Evolutionary conservation across 495 filamentous ascomycete species (phyloP), one percentile per base, ranked within the genome.

Genomic region (Aspergillus cavernicola): DNA sequence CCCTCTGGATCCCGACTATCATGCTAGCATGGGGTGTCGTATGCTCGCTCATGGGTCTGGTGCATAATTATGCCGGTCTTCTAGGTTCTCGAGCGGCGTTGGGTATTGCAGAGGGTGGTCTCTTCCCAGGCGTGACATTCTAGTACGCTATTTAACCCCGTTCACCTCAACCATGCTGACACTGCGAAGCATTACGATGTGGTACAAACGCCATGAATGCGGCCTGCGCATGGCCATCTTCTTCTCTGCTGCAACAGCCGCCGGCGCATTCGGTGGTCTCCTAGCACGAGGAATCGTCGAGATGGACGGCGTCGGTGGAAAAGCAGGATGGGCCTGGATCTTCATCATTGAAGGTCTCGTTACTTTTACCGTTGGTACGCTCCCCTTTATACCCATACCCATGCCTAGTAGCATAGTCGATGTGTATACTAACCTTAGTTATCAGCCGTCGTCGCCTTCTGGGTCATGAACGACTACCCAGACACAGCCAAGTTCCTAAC

Each of bases 151-250:
- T 15, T 2, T n/a, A n/a, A n/a, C n/a, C n/a, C n/a, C n/a, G n/a
- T n/a, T n/a, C n/a, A n/a, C n/a, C n/a, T n/a, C n/a, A n/a, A n/a
- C n/a, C n/a, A n/a, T n/a, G n/a, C n/a, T n/a, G n/a, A n/a, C n/a
- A n/a, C n/a, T n/a, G n/a, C n/a, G n/a, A n/a, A 55, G 53, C 13
- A 55, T 55, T 12, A 55, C 53, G 6, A 56, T 56, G 53, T 56
- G 53, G 53, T 56, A 56, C 28, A 51, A 50, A 20, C 46, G 46
- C 20, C 46, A 56, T 22, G 53, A 56, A 12, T 56, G 46, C 38
- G 53, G 53, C 2, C 29, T 51, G 11, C 46, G 53, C 38, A 56
- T 56, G 53, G 53, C 53, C 22, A 56, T 56, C 37, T 56, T 56
- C 40, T 56, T 51, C 40, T 50, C 46, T 10, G 53, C 53, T 8